Evolutionary conservation across 2,329 filamentous ascomycete genomes (phyloP), one percentile per base, ranked within the genome.

Genomic region (Alternaria sp.): DNA sequence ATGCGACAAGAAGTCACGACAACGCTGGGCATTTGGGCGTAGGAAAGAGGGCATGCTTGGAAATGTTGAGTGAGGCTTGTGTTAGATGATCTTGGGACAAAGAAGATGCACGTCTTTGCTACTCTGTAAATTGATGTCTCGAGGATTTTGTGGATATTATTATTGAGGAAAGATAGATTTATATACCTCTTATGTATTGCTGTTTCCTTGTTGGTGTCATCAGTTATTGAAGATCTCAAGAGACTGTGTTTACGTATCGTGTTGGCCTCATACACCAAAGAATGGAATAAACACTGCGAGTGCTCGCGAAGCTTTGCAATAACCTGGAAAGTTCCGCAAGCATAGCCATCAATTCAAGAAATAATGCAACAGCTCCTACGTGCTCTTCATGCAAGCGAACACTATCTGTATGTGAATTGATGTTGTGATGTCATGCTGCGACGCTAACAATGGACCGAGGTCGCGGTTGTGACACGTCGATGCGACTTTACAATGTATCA

Each of bases 41-140:
- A 56, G 12, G 25, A 60, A 36, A 3, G 30, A 41, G 3, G 53
- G 45, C 58, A 60, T 60, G 7, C 16, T 40, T 2, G 6, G 28
- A 18, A 2, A 16, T 1, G 8, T 38, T 32, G 10, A n/a, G 3
- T 11, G 32, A 18, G 28, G 8, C 9, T 10, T 57, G 20, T 5
- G n/a, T 12, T 41, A 7, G 22, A 5, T 30, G 11, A 27, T 27
- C 25, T 27, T 27, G 25, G 25, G 25, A 4, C 16, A 18, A 30
- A 27, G 12, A 36, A 10, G 1, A 8, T 12, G 22, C 3, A 14
- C 25, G 5, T 11, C 18, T 10, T 52, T 27, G 34, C 36, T 28
- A 22, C 4, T 52, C 6, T 41, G 20, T 43, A 43, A 11, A 10
- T 52, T 16, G 49, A 28, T 11, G 16, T 28, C 16, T 6, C 7